phyloP scores from a whole-genome alignment of 2,329 filamentous ascomycete genomes.

The Pseudocercospora ulei region DNA sequence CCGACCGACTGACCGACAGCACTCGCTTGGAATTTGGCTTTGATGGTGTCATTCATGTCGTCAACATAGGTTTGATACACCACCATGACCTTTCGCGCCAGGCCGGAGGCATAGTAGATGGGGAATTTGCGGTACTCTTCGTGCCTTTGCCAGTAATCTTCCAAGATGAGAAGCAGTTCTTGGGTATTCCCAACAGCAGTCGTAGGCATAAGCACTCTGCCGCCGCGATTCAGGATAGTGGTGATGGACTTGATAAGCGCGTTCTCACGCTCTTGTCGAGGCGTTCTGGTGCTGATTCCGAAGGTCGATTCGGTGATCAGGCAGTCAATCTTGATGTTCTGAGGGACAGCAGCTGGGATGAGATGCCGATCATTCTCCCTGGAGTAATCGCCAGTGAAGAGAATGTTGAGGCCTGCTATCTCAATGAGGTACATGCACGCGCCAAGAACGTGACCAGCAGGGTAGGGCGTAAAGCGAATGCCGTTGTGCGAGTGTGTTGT shows the following conservation, averaged over 20 bases:
- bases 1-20: constrained; percentile 69
- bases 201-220: constrained; percentile 85
- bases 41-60: constrained; percentile 99
- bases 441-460: constrained; percentile 92
- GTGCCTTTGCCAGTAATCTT: constrained; percentile 93
- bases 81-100: constrained; percentile 94
- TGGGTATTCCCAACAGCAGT: constrained; percentile 91
- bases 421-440: constrained; percentile 98
- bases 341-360: constrained; percentile 83
- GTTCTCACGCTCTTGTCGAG: constrained; percentile 79
- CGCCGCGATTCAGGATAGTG: constrained; percentile 77
- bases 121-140: constrained; percentile 78
- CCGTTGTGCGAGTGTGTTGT: constrained; percentile 96
- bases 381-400: constrained; percentile 97
- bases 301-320: constrained; percentile 97
- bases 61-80: constrained; percentile 98
- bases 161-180: constrained; percentile 84
- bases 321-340: constrained; percentile 83
- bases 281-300: constrained; percentile 86
- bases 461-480: constrained; percentile 92
- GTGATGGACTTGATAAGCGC: constrained; percentile 95
- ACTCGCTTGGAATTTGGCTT: constrained; percentile 75
- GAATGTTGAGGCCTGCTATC: constrained; percentile 89
- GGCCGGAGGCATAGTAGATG: constrained; percentile 94
- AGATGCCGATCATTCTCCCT: constrained; percentile 91